These are phyloP conservation scores for Clonostachys chloroleuca DNA, from an alignment of 2,329 filamentous ascomycete species.

Conservation along the genomic window DNA sequence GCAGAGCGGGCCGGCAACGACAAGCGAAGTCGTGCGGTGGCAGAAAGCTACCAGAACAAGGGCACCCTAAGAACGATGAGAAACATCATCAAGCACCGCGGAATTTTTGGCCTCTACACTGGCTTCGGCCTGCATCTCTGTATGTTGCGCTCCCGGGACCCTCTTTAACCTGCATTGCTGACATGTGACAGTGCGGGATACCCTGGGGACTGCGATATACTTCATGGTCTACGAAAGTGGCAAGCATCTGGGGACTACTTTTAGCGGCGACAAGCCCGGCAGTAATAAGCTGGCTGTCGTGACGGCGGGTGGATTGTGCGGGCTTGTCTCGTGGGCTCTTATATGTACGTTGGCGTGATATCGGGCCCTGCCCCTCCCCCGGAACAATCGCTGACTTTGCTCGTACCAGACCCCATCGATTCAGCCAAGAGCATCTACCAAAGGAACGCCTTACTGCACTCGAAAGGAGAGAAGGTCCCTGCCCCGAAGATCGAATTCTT, in stretches of 20 bases:
- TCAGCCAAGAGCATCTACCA: conserved; percentile 85
- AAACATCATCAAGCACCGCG: conserved; percentile 72
- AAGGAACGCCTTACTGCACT: conserved; percentile 70
- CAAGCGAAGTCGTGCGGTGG: conserved; percentile 51
- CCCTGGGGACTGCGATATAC: conserved; percentile 78
- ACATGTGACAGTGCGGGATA: conserved; percentile 64
- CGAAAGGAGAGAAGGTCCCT: conserved; percentile 58
- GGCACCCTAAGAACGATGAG: conserved; percentile 72
- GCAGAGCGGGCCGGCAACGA: conserved; percentile 35
- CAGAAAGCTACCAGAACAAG: conserved; percentile 71
- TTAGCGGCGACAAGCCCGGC: conserved; percentile 66
- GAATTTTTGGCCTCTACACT: conserved; percentile 70
- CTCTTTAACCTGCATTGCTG: conserved; percentile 1
- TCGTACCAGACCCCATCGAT: conserved; percentile 60
- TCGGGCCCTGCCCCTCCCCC: neutral
- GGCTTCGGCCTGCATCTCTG: conserved; percentile 75
- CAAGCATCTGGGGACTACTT: conserved; percentile 76
- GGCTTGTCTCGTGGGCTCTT: conserved; percentile 77
- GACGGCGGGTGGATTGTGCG: conserved; percentile 74
- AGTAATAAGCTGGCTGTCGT: conserved; percentile 77
- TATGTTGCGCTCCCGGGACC: conserved; percentile 34
- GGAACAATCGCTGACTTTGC: too few relatives aligned
- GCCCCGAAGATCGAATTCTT: conserved; percentile 75
- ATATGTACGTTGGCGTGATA: conserved; percentile 51
- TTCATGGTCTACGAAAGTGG: conserved; percentile 87